Evolutionary conservation across 768 basidiomycete species (phyloP).

Genomic region (Strobilomyces dryophilus): DNA sequence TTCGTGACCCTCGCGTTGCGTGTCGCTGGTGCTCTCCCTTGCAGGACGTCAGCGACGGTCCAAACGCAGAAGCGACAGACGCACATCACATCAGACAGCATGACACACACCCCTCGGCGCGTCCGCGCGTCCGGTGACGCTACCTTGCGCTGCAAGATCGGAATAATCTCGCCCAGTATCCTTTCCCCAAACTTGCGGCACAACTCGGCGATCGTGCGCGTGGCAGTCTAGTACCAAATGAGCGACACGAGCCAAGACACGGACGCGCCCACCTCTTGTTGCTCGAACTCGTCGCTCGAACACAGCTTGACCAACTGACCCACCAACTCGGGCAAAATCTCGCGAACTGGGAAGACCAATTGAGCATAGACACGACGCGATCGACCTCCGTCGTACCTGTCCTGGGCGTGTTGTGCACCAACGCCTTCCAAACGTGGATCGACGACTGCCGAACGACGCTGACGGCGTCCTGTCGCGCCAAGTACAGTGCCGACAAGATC

Average conservation of each 20-base stretch:
- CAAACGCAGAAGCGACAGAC: constrained; percentile 20
- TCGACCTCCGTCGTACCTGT: constrained; percentile 52
- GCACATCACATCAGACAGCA: constrained; percentile 85
- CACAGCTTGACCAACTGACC: constrained; percentile 73
- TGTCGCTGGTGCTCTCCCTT: constrained; percentile 80
- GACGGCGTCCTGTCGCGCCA: constrained; percentile 92
- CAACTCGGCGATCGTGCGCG: constrained; percentile 79
- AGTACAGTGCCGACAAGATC: constrained; percentile 84
- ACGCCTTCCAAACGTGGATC: constrained; percentile 96
- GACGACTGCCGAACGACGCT: constrained; percentile 86
- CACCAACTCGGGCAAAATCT: constrained; percentile 85
- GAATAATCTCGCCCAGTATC: constrained; percentile 78
- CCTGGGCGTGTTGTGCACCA: constrained; percentile 90
- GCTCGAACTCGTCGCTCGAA: constrained; percentile 76
- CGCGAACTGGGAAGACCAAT: constrained; percentile 54
- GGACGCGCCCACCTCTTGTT: constrained; percentile 67
- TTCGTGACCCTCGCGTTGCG: constrained; percentile 83
- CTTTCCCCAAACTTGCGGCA: constrained; percentile 96
- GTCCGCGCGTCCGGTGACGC: constrained; percentile 60
- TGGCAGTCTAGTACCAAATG: constrained; percentile 53
- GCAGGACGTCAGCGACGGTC: constrained; percentile 2
- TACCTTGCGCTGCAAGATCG: constrained; percentile 67
- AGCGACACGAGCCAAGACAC: background rate
- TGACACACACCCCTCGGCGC: constrained; percentile 81
- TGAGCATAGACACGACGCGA: background rate